Conservation (phyloP, 371 early-diverging fungal species). For the Phascolomyces articulosus region DNA sequence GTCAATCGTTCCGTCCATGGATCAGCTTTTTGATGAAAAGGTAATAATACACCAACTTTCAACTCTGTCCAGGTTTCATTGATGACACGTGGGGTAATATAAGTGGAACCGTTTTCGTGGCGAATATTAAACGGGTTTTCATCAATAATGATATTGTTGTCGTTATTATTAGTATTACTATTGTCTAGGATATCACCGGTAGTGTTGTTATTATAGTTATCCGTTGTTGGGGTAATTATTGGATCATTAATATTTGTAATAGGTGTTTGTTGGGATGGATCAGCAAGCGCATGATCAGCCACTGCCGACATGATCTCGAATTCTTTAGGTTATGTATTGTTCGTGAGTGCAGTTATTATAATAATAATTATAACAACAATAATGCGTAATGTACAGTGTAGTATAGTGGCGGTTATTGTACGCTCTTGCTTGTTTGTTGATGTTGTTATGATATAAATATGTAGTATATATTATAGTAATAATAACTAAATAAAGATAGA, state of each 20-base stretch:
- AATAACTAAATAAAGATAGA: background rate
- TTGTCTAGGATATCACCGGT: background rate
- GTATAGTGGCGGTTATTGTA: too few species aligned
- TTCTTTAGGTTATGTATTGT: too few species aligned
- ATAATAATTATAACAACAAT: too few species aligned
- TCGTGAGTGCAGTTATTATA: too few species aligned
- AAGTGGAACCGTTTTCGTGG: constrained; percentile 30
- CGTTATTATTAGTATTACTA: background rate
- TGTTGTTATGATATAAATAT: too few species aligned
- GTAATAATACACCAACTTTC: constrained; percentile 57
- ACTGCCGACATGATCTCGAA: background rate
- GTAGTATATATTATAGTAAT: background rate
- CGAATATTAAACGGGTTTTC: constrained; percentile 7
- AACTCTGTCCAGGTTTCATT: constrained; percentile 40
- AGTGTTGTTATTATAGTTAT: background rate
- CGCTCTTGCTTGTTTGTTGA: too few species aligned
- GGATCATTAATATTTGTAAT: background rate
- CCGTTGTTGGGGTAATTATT: background rate
- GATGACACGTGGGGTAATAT: constrained; percentile 29
- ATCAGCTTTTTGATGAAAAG: constrained; percentile 51
- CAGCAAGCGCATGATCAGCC: constrained; percentile 4
- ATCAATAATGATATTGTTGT: background rate
- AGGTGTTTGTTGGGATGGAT: background rate
- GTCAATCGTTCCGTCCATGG: constrained; percentile 41
- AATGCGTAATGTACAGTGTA: too few species aligned